phyloP scores from a whole-genome alignment of 495 filamentous ascomycete species.

The Neurospora terricola region DNA sequence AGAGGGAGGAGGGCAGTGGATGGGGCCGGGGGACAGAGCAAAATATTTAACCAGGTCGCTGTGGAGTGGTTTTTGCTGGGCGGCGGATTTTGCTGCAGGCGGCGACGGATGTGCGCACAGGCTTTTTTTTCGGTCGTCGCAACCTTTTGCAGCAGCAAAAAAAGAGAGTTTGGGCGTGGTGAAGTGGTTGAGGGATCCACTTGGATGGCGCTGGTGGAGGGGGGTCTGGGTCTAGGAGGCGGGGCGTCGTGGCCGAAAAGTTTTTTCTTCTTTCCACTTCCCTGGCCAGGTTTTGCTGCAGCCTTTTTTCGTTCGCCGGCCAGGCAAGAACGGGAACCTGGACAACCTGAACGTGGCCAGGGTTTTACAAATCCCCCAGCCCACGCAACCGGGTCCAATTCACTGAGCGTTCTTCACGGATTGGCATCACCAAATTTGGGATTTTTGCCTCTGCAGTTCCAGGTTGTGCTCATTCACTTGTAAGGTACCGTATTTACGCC shows the following conservation, averaged over 20 bases:
- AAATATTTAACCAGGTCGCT: slow-evolving; percentile 15
- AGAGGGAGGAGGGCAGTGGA: slow-evolving; percentile 5
- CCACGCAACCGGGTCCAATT: background rate
- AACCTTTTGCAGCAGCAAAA: background rate
- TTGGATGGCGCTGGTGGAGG: slow-evolving; percentile 10
- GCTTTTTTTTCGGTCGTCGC: slow-evolving; percentile 3
- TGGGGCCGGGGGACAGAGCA: slow-evolving; percentile 7
- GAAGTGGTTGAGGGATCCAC: slow-evolving; percentile 5
- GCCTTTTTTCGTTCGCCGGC: slow-evolving; percentile 1
- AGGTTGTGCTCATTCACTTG: too few species aligned
- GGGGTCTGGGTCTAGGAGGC: background rate
- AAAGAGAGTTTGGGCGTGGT: slow-evolving; percentile 6
- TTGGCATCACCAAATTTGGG: background rate
- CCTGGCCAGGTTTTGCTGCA: slow-evolving; percentile 6
- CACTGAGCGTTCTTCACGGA: background rate
- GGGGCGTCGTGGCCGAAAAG: slow-evolving; percentile 12
- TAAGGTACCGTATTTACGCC: too few species aligned
- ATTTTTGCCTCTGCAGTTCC: background rate
- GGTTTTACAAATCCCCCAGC: background rate
- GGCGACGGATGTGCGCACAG: slow-evolving; percentile 11
- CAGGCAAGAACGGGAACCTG: background rate
- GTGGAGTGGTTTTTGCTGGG: background rate
- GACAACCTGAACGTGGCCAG: background rate
- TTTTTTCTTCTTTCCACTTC: slow-evolving; percentile 15
- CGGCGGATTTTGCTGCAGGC: slow-evolving; percentile 1